Conservation (phyloP, 2,329 filamentous ascomycete species). For the Herpomyces periplanetae region DNA sequence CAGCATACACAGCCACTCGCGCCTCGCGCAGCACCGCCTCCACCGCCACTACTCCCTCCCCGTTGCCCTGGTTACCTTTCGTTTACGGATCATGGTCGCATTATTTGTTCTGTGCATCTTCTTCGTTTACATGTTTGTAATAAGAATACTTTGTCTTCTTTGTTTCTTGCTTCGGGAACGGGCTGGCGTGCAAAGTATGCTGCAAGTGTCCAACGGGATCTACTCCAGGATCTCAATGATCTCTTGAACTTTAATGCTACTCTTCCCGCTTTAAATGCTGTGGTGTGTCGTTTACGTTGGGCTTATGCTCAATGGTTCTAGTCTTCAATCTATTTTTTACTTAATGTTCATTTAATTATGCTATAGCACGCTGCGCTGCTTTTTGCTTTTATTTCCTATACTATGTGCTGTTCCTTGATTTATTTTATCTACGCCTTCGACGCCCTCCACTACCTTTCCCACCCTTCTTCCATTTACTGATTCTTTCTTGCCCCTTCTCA, state of each 20-base stretch:
- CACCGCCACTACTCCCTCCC: slow-evolving; percentile 14
- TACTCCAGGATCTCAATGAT: slow-evolving; percentile 54
- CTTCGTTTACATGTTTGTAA: slow-evolving; percentile 11
- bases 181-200: background rate
- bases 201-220: slow-evolving; percentile 16
- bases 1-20: slow-evolving; percentile 43
- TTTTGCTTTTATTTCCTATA: slow-evolving; percentile 11
- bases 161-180: background rate
- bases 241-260: slow-evolving; percentile 40
- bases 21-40: slow-evolving; percentile 20
- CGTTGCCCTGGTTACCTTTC: slow-evolving; percentile 35
- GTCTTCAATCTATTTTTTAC: slow-evolving; percentile 5
- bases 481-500: no score
- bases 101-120: slow-evolving; percentile 61
- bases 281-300: slow-evolving; percentile 56
- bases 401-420: slow-evolving; percentile 7
- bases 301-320: slow-evolving; percentile 35
- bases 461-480: slow-evolving; percentile 10
- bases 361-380: slow-evolving; percentile 12
- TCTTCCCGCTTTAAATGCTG: slow-evolving; percentile 32
- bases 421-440: slow-evolving; percentile 6
- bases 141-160: background rate
- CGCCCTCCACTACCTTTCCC: slow-evolving; percentile 5
- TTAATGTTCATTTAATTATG: slow-evolving; percentile 10
- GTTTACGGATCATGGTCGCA: slow-evolving; percentile 64